phyloP scores from a whole-genome alignment of 176 grass and related monocot genomes.

The Tuctoria greenei region DNA sequence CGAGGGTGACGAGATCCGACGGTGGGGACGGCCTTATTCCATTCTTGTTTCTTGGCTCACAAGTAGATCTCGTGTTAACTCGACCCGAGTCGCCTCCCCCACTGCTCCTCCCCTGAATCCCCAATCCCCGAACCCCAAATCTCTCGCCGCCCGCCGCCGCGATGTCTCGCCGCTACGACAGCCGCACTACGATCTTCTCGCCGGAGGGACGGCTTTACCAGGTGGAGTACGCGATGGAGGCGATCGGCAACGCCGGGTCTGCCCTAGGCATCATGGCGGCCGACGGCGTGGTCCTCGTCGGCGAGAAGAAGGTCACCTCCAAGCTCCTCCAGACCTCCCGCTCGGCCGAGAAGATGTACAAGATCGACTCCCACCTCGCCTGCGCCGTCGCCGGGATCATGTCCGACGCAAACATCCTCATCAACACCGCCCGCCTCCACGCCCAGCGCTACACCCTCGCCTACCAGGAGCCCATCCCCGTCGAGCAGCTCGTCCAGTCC shows the following conservation, averaged over 20 bases:
- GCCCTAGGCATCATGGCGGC: conserved; percentile 69
- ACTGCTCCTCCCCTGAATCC: background rate
- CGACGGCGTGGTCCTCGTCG: conserved; percentile 78
- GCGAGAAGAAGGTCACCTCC: conserved; percentile 95
- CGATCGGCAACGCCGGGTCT: conserved; percentile 86
- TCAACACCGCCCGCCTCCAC: conserved; percentile 92
- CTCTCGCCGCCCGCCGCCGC: conserved; percentile 29
- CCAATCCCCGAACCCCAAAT: background rate
- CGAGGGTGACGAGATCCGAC: background rate
- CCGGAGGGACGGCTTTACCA: conserved; percentile 91
- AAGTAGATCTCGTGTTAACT: conserved; percentile 39
- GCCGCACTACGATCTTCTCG: conserved; percentile 95
- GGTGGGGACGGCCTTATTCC: background rate
- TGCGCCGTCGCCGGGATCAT: conserved; percentile 92
- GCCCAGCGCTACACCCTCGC: conserved; percentile 85
- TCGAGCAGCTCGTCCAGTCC: conserved; percentile 88
- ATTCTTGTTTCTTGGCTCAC: conserved; percentile 31
- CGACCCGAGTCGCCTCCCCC: background rate
- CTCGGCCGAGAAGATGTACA: conserved; percentile 98
- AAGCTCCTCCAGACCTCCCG: conserved; percentile 91
- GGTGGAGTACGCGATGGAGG: conserved; percentile 99
- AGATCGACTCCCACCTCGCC: conserved; percentile 89
- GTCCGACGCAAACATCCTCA: conserved; percentile 94
- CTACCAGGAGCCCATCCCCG: conserved; percentile 93
- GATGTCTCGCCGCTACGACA: conserved; percentile 95